Conservation (phyloP, 345 rosid species). For the Salix suchowensis region DNA sequence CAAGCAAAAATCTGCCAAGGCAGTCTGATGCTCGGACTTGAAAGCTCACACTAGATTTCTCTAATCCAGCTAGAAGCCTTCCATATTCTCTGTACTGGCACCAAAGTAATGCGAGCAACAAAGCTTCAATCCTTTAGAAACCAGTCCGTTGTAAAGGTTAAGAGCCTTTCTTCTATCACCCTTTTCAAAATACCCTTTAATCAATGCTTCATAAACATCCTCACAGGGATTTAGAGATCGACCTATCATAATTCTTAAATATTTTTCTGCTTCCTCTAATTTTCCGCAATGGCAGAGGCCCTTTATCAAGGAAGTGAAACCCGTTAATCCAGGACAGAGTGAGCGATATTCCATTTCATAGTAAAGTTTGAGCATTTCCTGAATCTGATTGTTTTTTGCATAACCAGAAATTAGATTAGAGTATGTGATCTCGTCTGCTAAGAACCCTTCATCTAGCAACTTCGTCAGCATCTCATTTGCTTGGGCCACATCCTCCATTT, state of each 20-base stretch:
- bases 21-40: neutral
- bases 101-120: neutral
- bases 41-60: neutral
- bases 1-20: neutral
- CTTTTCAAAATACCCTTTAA: conserved; percentile 19
- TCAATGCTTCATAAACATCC: conserved; percentile 40
- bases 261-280: conserved; percentile 52
- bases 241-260: conserved; percentile 39
- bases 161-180: conserved; percentile 34
- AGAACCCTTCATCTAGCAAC: conserved; percentile 51
- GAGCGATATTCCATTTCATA: conserved; percentile 60
- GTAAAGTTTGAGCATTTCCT: conserved; percentile 62
- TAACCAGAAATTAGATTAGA: conserved; percentile 45
- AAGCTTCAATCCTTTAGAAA: conserved; percentile 25
- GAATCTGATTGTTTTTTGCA: conserved; percentile 34
- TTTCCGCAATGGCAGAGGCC: conserved; percentile 49
- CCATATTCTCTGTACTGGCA: neutral
- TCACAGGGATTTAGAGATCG: conserved; percentile 28
- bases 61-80: neutral
- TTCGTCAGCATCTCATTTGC: conserved; percentile 47
- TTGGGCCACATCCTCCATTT: conserved; percentile 30
- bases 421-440: conserved; percentile 46
- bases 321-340: conserved; percentile 35
- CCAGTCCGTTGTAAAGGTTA: conserved; percentile 44
- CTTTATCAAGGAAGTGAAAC: conserved; percentile 37